Base-by-base conservation (phyloP, 192 early-diverging fungal genomes). In the Phycomyces blakesleeanus region DNA sequence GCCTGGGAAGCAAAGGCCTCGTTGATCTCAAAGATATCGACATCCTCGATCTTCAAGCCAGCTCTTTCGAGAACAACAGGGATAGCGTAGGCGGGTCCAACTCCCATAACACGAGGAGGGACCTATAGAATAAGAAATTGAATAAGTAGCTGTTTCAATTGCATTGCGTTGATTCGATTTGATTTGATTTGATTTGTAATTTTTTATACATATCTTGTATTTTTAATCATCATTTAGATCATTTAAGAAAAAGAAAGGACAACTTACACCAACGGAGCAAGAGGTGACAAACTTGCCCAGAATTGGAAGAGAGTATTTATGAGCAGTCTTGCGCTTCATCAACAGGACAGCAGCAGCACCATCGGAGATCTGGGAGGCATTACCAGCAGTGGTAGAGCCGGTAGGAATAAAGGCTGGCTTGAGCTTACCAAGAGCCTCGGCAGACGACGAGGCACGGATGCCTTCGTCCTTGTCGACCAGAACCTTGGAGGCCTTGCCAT, bases 1-100 rank as follows among this genome's bases (percentile, higher is more conserved):
- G 95, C 91, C 80, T 98, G 95, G 55, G 94, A 97, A 37, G 96
- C 96, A 79, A 98, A 97, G 25, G 96, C 96, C 80, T 97, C 96
- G 81, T 98, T 98, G 64, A 98, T 87, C 76, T 98, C 94, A 61
- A 80, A 90, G 60, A 97, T 75, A 63, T 90, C 95, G 34, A 97
- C 83, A 72, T 97, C 92, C 52, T 84, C 75, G 51, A 90, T 51
- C 34, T 66, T 75, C 61, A 97, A 72, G 1, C 92, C 91, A 29
- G 89, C 85, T 74, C 90, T 88, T 73, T 89, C 78, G 63, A 92
- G 77, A 40, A 90, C 93, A 1, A 79, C 84, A 18, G 97, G 97
- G 75, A 99, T 95, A 44, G 97, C 95, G 59, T 84, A 84, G 18
- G 94, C 97, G 10, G 95, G 97, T 24, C 97, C 97, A 56, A 98